Base-by-base conservation (phyloP, 2,329 filamentous ascomycete genomes). In the Fusarium sp. region DNA sequence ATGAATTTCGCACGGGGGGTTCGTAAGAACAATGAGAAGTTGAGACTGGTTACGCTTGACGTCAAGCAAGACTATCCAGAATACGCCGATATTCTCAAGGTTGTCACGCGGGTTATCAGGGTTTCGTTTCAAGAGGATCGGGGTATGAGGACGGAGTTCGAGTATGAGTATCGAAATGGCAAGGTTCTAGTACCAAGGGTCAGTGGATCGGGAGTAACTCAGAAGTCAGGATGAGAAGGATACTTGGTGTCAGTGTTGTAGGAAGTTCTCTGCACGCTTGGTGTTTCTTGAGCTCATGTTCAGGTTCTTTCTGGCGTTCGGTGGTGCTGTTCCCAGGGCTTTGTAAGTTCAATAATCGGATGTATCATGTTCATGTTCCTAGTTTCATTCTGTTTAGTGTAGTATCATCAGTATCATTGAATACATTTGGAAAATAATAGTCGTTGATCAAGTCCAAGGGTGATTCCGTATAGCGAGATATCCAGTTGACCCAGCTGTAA, bases 101-200 rank as follows among this genome's bases (percentile, higher is more conserved):
- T 66, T 0, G 31, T 69, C 0, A 57, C 31, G 6, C 40, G 65
- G 0, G 57, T 68, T 4, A 48, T 66, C 1, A 35, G 36, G 4
- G 20, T 66, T 0, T 66, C 60, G 1, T 68, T 69, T 1, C 23
- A 68, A 2, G 50, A 68, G 1, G 47, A 58, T 4, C 40, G 65
- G 8, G 42, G 43, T 5, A 21, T 42, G 2, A 43, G 31, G 1
- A 66, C 40, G 0, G 65, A 69, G 15, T 18, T 57, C 7, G 65
- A 58, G 14, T 68, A 66, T 11, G 50, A 66, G 21, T 69, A 68
- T 31, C 37, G 18, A 0, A 46, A 66, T 7, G 47, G 36, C 0
- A 52, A 13, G 3, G 55, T 69, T 3, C 39, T 69, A 3, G 47
- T 69, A 7, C 65, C 42, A 0, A 29, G 36, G 0, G 31, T 68